Base-by-base conservation (phyloP, 345 rosid species). In the Mangifera indica region DNA sequence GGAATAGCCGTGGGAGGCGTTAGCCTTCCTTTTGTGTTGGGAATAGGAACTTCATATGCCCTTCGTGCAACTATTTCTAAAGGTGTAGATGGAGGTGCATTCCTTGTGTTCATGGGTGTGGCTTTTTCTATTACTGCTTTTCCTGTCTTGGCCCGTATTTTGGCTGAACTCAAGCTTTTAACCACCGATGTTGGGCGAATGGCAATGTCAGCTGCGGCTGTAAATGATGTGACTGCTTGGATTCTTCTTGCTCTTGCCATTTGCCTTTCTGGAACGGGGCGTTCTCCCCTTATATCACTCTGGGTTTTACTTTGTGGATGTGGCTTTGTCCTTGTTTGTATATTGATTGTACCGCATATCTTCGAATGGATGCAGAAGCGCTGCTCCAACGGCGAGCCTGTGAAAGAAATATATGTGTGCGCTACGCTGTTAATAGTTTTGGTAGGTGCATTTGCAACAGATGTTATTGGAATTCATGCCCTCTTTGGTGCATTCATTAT, bases 41-140 rank as follows among this genome's bases (percentile, higher is more conserved):
- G 96, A 46, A 75, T 90, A 2, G 96, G 93, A 45, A 78, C 89
- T 12, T 87, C 97, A 18, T 82, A 71, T 46, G 83, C 77, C 52
- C 89, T 90, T 66, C 79, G 79, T 7, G 74, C 68, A 29, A 78
- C 86, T 3, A 76, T 87, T 34, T 75, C 86, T 20, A 66, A 80
- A 59, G 86, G 82, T 4, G 86, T 78, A 6, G 54, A 63, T 29
- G 48, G 63, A 49, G 73, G 85, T 63, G 82, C 97, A 18, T 87
- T 90, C 70, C 87, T 90, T 65, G 85, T 90, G 1, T 92, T 88
- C 87, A 92, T 92, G 93, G 96, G 97, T 14, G 97, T 92, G 15
- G 88, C 97, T 3, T 86, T 88, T 69, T 89, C 93, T 0, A 82
- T 92, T 67, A 92, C 97, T 5, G 97, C 96, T 22, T 92, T 92